Conservation (phyloP, 257 asterid species). For the Asclepias syriaca region DNA sequence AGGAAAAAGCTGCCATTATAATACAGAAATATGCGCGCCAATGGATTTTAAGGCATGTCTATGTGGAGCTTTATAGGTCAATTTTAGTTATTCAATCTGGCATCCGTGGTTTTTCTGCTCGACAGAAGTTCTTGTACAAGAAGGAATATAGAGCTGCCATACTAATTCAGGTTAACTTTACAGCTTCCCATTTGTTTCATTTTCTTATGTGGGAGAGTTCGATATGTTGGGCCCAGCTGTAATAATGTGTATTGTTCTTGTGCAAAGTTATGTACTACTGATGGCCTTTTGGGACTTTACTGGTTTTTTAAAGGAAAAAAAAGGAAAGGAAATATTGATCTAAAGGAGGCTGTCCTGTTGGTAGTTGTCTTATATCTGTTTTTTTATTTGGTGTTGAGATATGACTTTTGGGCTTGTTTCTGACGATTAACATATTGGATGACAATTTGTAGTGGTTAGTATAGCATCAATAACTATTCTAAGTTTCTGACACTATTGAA, state of each 20-base stretch:
- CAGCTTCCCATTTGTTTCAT: constrained; percentile 7
- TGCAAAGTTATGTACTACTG: background rate
- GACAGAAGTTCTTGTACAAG: constrained; percentile 44
- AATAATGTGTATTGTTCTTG: background rate
- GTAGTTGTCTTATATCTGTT: background rate
- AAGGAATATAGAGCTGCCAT: constrained; percentile 79
- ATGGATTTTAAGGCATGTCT: constrained; percentile 57
- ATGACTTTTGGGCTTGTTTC: background rate
- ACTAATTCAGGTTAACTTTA: constrained; percentile 64
- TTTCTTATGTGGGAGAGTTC: background rate
- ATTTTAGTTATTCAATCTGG: constrained; percentile 60
- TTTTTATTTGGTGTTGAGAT: background rate
- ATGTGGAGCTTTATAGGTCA: constrained; percentile 52
- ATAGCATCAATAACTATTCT: background rate
- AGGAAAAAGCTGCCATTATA: constrained; percentile 58
- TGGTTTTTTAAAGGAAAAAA: background rate
- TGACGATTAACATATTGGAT: background rate
- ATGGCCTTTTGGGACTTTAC: background rate
- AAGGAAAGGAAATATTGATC: background rate
- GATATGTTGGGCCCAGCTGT: background rate
- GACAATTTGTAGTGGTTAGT: background rate
- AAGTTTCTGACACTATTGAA: background rate
- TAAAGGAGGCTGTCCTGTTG: background rate
- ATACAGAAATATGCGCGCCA: constrained; percentile 64
- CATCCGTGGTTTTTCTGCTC: constrained; percentile 69